Conservation (phyloP, 441 rosid genomes). For the Pelargonium australe region DNA sequence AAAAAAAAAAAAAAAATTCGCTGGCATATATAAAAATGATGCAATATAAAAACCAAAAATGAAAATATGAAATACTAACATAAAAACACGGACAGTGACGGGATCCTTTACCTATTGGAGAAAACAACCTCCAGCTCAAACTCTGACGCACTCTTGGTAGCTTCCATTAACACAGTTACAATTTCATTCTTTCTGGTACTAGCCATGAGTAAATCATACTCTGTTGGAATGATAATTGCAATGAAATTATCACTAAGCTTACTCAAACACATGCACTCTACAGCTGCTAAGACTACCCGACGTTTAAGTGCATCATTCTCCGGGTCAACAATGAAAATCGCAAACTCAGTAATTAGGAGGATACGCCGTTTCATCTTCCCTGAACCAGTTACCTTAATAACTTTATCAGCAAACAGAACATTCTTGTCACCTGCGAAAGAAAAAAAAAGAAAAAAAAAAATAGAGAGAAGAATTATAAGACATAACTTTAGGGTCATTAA, state of each 20-base stretch:
- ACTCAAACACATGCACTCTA: slow-evolving; percentile 74
- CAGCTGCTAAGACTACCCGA: slow-evolving; percentile 69
- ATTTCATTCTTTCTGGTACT: slow-evolving; percentile 89
- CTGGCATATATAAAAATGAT: too few species aligned
- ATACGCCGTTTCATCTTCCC: slow-evolving; percentile 83
- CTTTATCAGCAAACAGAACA: slow-evolving; percentile 77
- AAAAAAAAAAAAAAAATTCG: too few species aligned
- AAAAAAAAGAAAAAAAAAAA: background rate
- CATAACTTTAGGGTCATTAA: too few species aligned
- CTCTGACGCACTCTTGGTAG: slow-evolving; percentile 60
- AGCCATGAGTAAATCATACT: slow-evolving; percentile 89
- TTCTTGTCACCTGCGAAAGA: slow-evolving; percentile 53
- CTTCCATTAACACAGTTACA: slow-evolving; percentile 70
- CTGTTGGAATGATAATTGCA: slow-evolving; percentile 74
- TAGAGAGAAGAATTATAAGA: too few species aligned
- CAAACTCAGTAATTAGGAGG: slow-evolving; percentile 69
- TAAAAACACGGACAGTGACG: too few species aligned
- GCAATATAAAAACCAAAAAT: too few species aligned
- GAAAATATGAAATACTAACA: too few species aligned
- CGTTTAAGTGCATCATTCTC: slow-evolving; percentile 67
- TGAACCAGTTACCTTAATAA: slow-evolving; percentile 75
- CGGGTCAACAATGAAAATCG: slow-evolving; percentile 79
- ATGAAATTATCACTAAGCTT: slow-evolving; percentile 86
- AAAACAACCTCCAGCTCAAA: slow-evolving; percentile 72
- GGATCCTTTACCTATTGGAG: slow-evolving; percentile 55